Base-by-base conservation (phyloP, 164 flowering plant species). In the Euptelea pleiosperma region DNA sequence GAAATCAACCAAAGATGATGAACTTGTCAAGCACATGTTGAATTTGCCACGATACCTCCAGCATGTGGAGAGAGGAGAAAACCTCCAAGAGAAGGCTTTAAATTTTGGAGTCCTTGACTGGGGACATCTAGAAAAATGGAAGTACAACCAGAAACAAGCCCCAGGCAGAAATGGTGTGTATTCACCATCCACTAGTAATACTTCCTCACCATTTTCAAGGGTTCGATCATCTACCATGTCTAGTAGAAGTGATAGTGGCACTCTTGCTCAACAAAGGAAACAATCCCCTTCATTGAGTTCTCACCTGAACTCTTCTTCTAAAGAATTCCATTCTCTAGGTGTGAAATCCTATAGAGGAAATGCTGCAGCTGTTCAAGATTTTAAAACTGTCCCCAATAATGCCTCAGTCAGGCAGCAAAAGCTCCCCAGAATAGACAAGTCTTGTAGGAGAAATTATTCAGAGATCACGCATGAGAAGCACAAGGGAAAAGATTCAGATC, bases 51-150 rank as follows among this genome's bases (percentile, higher is more conserved):
- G 67, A 53, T 90, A 80, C 72, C 83, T 89, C 43, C 84, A 78
- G 70, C 79, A 62, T 4, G 24, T 71, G 55, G 83, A 83, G 47
- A 76, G 37, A 47, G 81, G 71, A 61, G 80, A 70, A 64, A 77
- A 63, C 43, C 28, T 64, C 25, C 81, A 75, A 63, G 86, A 73
- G 36, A 83, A 79, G 65, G 82, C 86, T 29, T 73, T 88, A 63
- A 88, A 78, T 72, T 70, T 90, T 60, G 99, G 95, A 22, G 99
- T 93, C 62, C 82, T 91, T 55, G 94, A 87, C 59, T 89, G 94
- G 96, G 65, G 69, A 21, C 83, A 74, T 43, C 72, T 93, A 6
- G 96, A 90, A 57, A 76, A 78, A 46, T 88, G 96, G 97, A 83
- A 82, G 54, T 26, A 60, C 49, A 71, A 62, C 47, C 77, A 79